Conservation (phyloP, 176 grass and related monocot genomes). For the Secale cereale region DNA sequence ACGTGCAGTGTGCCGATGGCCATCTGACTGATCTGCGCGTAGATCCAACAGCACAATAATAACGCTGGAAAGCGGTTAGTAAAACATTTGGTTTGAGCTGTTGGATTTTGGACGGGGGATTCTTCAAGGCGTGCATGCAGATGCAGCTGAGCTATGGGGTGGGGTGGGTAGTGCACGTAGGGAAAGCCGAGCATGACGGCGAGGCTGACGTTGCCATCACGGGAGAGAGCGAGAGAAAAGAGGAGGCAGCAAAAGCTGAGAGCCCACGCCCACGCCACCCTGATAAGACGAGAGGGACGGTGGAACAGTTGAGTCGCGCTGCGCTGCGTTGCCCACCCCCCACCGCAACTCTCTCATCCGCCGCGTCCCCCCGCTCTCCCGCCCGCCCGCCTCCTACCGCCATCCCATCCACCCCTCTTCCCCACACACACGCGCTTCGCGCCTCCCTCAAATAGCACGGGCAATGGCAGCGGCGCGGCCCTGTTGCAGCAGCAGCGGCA, state of each 20-base stretch:
- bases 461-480: constrained; percentile 40
- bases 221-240: constrained; percentile 11
- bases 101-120: too few relatives aligned
- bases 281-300: constrained; percentile 44
- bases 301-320: constrained; percentile 51
- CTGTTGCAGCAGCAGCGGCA: constrained; percentile 18
- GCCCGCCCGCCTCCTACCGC: not conserved
- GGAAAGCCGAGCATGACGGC: not conserved
- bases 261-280: constrained; percentile 1
- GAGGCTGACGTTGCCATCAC: constrained; percentile 1
- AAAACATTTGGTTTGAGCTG: too few relatives aligned
- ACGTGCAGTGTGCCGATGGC: too few relatives aligned
- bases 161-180: not conserved
- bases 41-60: not conserved
- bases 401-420: constrained; percentile 4
- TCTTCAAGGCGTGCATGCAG: too few relatives aligned
- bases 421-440: constrained; percentile 1
- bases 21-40: not conserved
- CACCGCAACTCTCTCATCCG: constrained; percentile 34
- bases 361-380: not conserved
- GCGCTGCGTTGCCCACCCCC: not conserved
- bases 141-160: not conserved
- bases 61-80: too few relatives aligned
- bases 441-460: constrained; percentile 1
- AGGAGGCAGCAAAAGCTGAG: not conserved